Evolutionary conservation across 108 stramenopile genomes (phyloP), one percentile per base, ranked within the genome.

Genomic region (Skeletonema marinoi): DNA sequence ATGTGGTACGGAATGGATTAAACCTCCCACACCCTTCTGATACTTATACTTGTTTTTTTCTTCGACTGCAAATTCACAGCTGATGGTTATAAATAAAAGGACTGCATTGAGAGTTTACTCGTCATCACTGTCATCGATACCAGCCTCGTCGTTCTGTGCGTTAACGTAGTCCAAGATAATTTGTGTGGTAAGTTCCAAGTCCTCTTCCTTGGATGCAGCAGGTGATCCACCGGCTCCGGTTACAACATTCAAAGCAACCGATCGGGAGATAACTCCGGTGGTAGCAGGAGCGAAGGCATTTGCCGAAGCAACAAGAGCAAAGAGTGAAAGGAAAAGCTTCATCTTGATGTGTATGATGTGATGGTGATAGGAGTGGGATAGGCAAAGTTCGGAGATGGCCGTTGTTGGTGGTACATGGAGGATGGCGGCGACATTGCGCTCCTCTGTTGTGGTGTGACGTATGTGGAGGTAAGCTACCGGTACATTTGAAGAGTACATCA

Each of bases 161-260:
- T 74, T 74, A 16, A 74, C 63, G 30, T 74, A 36, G 35, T 74
- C 65, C 63, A 74, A 56, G 35, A 74, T 74, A 13, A 74, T 31
- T 65, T 74, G 64, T 51, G 48, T 64, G 14, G 73, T 74, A 19
- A 74, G 64, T 39, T 74, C 73, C 63, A 74, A 65, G 62, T 74
- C 73, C 64, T 74, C 73, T 38, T 74, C 73, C 54, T 56, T 65
- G 35, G 73, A 65, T 17, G 19, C 33, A 62, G 73, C 73, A 38
- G 73, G 59, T 16, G 14, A 3, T 14, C 70, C 70, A 36, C 39
- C 36, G n/a, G 70, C 16, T 32, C 68, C 68, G 13, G 59, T 38
- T 54, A 60, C 60, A 3, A 58, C 56, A 59, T 25, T 32, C 16
- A 44, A 9, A 10, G 21, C 70, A 0, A 44, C 60, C 60, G 60